Evolutionary conservation across 495 filamentous ascomycete species (phyloP).

Genomic region (Trichocladium uniseriatum): DNA sequence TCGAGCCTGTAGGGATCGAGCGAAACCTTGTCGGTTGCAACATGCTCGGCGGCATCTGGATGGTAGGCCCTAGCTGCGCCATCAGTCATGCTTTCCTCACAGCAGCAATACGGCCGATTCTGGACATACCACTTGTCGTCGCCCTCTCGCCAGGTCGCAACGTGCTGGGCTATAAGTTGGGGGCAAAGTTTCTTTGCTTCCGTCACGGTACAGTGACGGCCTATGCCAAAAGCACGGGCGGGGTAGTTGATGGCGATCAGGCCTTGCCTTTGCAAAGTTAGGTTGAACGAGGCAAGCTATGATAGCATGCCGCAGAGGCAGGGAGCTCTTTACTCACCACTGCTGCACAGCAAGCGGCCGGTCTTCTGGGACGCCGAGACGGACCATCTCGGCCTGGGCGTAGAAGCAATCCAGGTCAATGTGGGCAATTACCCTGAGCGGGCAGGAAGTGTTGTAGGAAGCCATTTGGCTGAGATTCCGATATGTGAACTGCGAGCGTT

Average conservation of each 20-base stretch:
- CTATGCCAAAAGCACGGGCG: conserved; percentile 69
- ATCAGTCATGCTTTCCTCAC: background rate
- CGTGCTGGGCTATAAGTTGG: conserved; percentile 75
- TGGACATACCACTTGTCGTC: conserved; percentile 57
- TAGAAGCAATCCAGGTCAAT: conserved; percentile 98
- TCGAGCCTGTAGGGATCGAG: conserved; percentile 87
- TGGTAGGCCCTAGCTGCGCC: conserved; percentile 55
- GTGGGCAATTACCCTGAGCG: conserved; percentile 80
- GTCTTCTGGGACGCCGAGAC: conserved; percentile 62
- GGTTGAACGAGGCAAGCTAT: no score
- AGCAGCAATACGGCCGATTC: background rate
- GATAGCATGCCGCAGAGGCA: no score
- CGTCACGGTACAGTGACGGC: conserved; percentile 57
- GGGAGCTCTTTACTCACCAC: conserved; percentile 41
- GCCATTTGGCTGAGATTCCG: conserved; percentile 70
- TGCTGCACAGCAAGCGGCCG: conserved; percentile 88
- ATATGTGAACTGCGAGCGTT: conserved; percentile 69
- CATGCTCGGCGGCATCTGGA: conserved; percentile 63
- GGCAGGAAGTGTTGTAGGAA: conserved; percentile 58
- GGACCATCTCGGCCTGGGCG: conserved; percentile 90
- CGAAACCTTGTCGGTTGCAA: conserved; percentile 83
- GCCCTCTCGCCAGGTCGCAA: conserved; percentile 90
- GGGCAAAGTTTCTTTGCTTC: conserved; percentile 91
- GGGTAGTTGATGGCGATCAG: conserved; percentile 96
- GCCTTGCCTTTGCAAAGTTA: conserved; percentile 42